A percentile compares a stretch with the other conserved stretches of the same genome.
Conservation (phyloP, 208 protist genomes). For the Vickermania spadyakhi region DNA sequence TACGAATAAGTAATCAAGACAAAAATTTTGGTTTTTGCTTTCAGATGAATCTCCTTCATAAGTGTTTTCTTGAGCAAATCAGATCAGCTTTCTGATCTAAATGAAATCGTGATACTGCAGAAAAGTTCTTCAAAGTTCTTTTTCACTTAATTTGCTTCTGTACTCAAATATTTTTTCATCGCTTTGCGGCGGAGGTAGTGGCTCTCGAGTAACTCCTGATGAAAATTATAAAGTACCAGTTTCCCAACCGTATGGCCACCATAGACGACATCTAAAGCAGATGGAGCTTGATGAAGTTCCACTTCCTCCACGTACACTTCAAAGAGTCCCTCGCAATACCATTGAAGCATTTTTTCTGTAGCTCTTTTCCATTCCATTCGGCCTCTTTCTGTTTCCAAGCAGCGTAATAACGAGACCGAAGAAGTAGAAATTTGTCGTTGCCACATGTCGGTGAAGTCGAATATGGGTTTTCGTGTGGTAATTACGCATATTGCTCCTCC, state of each 20-base stretch:
- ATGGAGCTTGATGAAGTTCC: constrained; percentile 22
- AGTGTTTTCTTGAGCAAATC: too few relatives aligned
- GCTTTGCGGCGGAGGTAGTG: too few relatives aligned
- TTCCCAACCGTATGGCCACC: constrained; percentile 48
- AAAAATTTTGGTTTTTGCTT: too few relatives aligned
- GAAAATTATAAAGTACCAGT: constrained; percentile 50
- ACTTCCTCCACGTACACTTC: constrained; percentile 36
- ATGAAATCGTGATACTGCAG: too few relatives aligned
- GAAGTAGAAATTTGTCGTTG: background rate
- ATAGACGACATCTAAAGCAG: constrained; percentile 32
- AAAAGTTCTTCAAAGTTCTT: too few relatives aligned
- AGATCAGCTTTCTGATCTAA: too few relatives aligned
- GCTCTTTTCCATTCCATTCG: background rate
- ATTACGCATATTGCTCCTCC: constrained; percentile 57
- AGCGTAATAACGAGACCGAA: background rate
- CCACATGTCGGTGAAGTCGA: background rate
- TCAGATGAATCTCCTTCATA: too few relatives aligned
- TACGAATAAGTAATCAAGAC: too few relatives aligned
- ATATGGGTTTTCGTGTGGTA: constrained; percentile 10
- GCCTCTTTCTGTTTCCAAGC: background rate
- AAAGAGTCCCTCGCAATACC: constrained; percentile 14
- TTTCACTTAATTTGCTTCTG: too few relatives aligned
- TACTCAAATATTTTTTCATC: too few relatives aligned
- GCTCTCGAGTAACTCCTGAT: too few relatives aligned
- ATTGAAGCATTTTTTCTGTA: background rate